Evolutionary conservation across 164 flowering plant species (phyloP).

Genomic region (Stephania japonica): DNA sequence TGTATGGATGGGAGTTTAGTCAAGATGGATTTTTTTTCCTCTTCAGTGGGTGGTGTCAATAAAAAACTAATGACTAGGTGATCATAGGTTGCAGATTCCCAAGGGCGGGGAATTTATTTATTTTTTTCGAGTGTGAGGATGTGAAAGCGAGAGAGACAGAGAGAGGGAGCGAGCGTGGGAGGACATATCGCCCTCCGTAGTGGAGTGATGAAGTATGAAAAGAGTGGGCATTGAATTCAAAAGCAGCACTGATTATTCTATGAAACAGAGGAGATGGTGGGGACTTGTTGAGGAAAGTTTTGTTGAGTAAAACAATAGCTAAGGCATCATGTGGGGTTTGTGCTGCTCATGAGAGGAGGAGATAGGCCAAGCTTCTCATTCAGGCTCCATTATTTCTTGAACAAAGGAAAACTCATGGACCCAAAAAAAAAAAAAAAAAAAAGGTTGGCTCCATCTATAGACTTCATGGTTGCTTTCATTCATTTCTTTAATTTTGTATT

Average conservation of each 20-base stretch:
- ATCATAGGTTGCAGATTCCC: conserved; percentile 73
- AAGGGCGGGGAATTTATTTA: conserved; percentile 46
- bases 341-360: conserved; percentile 15
- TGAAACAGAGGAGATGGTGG: conserved; percentile 16
- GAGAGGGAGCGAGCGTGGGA: not conserved
- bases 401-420: not conserved
- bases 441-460: conserved; percentile 11
- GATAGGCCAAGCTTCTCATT: conserved; percentile 28
- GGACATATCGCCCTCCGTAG: not conserved
- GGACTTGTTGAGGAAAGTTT: conserved; percentile 6
- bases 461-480: conserved; percentile 16
- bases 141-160: conserved; percentile 17
- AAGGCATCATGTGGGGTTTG: conserved; percentile 10
- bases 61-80: conserved; percentile 29
- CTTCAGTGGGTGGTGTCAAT: conserved; percentile 32
- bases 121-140: conserved; percentile 20
- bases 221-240: conserved; percentile 45
- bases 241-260: conserved; percentile 33
- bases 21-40: conserved; percentile 15
- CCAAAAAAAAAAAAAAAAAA: not conserved
- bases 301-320: not conserved
- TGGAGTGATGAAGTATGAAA: conserved; percentile 29
- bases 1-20: conserved; percentile 17
- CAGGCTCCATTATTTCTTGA: conserved; percentile 24
- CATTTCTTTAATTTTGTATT: conserved; percentile 21